These are phyloP conservation scores for Achlya hypogyna DNA, from an alignment of 352 stramenopile genomes.

Conservation along the genomic window DNA sequence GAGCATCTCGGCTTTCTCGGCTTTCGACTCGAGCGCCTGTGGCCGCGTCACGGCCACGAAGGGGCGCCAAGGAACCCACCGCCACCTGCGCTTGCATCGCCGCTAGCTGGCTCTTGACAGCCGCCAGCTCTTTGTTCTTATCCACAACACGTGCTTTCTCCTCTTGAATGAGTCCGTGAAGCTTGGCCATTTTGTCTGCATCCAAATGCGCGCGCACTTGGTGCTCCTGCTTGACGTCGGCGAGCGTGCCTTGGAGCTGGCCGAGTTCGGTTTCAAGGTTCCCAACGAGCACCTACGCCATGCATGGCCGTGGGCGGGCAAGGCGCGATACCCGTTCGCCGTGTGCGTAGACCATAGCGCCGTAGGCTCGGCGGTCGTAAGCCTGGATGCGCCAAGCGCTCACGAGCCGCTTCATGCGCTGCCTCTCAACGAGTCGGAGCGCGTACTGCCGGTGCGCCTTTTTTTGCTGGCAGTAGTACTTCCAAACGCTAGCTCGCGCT, in stretches of 20 bases:
- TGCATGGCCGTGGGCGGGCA: not conserved
- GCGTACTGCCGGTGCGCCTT: slow-evolving; percentile 24
- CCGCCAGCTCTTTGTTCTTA: slow-evolving; percentile 50
- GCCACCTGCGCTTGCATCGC: slow-evolving; percentile 27
- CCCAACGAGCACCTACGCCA: slow-evolving; percentile 24
- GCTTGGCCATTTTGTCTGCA: slow-evolving; percentile 28
- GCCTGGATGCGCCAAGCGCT: slow-evolving; percentile 45
- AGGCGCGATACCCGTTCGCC: slow-evolving; percentile 28
- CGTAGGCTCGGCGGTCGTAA: slow-evolving; percentile 48
- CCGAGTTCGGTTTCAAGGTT: slow-evolving; percentile 39
- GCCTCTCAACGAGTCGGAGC: slow-evolving; percentile 21
- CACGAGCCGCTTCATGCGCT: slow-evolving; percentile 33
- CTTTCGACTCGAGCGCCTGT: slow-evolving; percentile 40
- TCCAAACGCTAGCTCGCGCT: slow-evolving; percentile 30
- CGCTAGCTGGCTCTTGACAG: slow-evolving; percentile 39
- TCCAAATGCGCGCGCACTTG: slow-evolving; percentile 35
- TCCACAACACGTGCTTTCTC: slow-evolving; percentile 26
- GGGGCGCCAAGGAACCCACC: not conserved
- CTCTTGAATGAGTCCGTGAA: slow-evolving; percentile 28
- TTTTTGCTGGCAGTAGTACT: slow-evolving; percentile 28
- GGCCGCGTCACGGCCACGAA: not conserved
- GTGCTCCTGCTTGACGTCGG: slow-evolving; percentile 29
- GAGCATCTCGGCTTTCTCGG: not conserved
- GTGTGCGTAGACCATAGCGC: slow-evolving; percentile 65
- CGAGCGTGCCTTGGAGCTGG: slow-evolving; percentile 52